A percentile compares a stretch with the other conserved stretches of the same genome.
These are phyloP conservation scores for Casuarina glauca DNA, from an alignment of 306 rosid species.

Conservation along the genomic window DNA sequence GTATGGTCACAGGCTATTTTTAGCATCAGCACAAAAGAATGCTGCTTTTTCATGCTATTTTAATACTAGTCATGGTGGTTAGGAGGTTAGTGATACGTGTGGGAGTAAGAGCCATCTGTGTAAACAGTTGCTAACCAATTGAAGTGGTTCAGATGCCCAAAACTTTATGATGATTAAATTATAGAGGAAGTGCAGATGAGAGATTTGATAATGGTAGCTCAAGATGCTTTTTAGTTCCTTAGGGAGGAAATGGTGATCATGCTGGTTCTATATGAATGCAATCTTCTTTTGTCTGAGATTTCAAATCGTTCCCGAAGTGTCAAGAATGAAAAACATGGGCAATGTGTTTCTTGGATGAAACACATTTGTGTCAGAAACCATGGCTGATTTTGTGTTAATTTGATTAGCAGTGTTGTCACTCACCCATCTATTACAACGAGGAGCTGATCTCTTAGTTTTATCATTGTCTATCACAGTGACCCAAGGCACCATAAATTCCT, in stretches of 20 bases:
- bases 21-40: constrained; percentile 31
- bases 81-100: constrained; percentile 35
- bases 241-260: neutral
- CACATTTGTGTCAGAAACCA: neutral
- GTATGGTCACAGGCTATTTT: constrained; percentile 30
- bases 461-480: neutral
- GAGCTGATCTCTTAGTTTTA: neutral
- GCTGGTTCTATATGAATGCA: neutral
- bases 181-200: neutral
- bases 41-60: constrained; percentile 36
- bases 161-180: neutral
- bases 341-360: neutral
- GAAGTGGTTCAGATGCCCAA: neutral
- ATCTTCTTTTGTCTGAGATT: neutral
- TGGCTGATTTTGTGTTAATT: neutral
- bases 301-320: neutral
- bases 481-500: neutral
- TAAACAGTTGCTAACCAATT: constrained; percentile 28
- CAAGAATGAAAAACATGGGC: neutral
- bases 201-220: constrained; percentile 1
- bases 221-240: constrained; percentile 3
- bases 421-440: neutral
- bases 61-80: constrained; percentile 16
- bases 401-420: neutral
- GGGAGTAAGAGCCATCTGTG: constrained; percentile 27